These are phyloP conservation scores for Lasiodiplodia theobromae DNA, from an alignment of 2,329 filamentous ascomycete species.

Conservation along the genomic window DNA sequence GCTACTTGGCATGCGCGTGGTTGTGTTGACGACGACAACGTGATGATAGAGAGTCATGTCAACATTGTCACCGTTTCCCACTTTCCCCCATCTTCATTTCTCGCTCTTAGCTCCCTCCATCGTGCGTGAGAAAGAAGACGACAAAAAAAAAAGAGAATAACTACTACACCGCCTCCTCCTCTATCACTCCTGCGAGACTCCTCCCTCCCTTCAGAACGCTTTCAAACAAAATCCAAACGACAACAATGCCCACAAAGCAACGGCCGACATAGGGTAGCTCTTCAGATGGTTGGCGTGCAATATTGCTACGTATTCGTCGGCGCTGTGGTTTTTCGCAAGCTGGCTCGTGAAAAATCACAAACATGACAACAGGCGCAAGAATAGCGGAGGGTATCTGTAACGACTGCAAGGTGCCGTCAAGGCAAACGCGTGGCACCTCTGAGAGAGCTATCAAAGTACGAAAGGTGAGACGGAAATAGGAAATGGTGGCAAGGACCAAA, in stretches of 20 bases:
- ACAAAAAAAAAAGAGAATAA: not conserved
- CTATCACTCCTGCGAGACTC: not conserved
- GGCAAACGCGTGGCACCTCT: slow-evolving; percentile 18
- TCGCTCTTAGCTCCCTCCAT: not conserved
- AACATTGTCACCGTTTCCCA: slow-evolving; percentile 16
- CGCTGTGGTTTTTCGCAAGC: slow-evolving; percentile 13
- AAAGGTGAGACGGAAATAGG: slow-evolving; percentile 9
- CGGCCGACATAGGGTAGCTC: not conserved
- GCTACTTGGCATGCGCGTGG: slow-evolving; percentile 19
- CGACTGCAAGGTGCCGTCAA: slow-evolving; percentile 28
- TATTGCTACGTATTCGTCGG: slow-evolving; percentile 15
- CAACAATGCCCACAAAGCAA: slow-evolving; percentile 8
- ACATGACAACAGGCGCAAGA: slow-evolving; percentile 8
- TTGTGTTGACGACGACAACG: slow-evolving; percentile 4
- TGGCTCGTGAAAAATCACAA: slow-evolving; percentile 15
- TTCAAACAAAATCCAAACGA: slow-evolving; percentile 15
- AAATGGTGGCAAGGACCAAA: slow-evolving; percentile 10
- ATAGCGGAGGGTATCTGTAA: slow-evolving; percentile 30
- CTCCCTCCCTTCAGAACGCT: not conserved
- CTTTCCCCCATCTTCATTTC: not conserved
- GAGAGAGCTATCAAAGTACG: slow-evolving; percentile 20
- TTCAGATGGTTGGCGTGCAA: slow-evolving; percentile 12
- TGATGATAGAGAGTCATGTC: slow-evolving; percentile 3
- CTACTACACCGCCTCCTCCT: not conserved
- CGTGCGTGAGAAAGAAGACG: not conserved